Evolutionary conservation across 768 basidiomycete species (phyloP).

Genomic region (Boletus rubropictus): DNA sequence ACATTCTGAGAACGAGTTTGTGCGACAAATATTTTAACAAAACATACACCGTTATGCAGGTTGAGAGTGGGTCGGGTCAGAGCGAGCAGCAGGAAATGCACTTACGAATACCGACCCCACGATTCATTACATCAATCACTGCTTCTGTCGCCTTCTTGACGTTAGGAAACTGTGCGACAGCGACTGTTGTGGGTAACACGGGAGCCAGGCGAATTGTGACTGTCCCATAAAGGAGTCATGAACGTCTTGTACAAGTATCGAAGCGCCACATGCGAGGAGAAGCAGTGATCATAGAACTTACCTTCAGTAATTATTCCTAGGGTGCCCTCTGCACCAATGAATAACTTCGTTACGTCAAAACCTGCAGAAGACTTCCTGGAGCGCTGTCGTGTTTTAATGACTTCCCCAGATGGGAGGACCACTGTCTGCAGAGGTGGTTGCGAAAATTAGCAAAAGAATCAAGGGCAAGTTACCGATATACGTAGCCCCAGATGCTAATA

Average conservation of each 20-base stretch:
- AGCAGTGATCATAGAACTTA: constrained; percentile 13
- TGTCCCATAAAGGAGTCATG: constrained; percentile 20
- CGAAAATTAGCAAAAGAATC: not conserved
- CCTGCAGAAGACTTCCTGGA: constrained; percentile 84
- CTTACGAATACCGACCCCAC: constrained; percentile 73
- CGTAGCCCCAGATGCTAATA: not conserved
- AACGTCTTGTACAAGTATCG: not conserved
- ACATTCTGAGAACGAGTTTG: constrained; percentile 50
- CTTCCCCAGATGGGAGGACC: constrained; percentile 81
- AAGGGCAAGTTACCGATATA: not conserved
- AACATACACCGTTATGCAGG: not conserved
- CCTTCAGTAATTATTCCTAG: constrained; percentile 89
- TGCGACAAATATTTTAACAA: not conserved
- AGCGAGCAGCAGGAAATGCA: constrained; percentile 5
- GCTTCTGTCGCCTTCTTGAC: constrained; percentile 72
- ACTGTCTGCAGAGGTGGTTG: constrained; percentile 52
- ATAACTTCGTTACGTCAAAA: constrained; percentile 78
- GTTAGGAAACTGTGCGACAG: constrained; percentile 74
- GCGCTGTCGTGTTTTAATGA: constrained; percentile 81
- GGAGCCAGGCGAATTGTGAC: constrained; percentile 81
- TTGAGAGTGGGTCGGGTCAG: not conserved
- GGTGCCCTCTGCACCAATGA: constrained; percentile 79
- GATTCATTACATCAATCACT: constrained; percentile 63
- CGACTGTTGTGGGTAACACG: constrained; percentile 74
- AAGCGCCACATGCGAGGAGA: not conserved